Base-by-base conservation (phyloP, 169 alveolate genomes). In the Fabrea salina region DNA sequence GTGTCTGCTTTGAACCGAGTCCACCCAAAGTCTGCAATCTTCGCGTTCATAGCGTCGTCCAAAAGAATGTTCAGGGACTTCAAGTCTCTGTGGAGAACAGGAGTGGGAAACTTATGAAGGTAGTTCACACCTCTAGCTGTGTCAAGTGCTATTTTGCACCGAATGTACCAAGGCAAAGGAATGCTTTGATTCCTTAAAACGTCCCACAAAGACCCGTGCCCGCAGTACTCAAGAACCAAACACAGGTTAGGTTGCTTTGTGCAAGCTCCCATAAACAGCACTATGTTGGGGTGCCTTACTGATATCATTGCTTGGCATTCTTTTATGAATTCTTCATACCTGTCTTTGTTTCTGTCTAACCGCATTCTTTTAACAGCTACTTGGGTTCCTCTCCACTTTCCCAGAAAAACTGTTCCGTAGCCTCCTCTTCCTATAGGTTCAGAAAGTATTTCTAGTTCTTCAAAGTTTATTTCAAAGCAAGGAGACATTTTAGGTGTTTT, bases 181-280 rank as follows among this genome's bases (percentile, higher is more conserved):
- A 61, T 61, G 33, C 51, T 51, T 61, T 67, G 79, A 53, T 88
- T 89, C 32, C 86, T 87, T 25, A 87, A 83, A 8, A 86, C 59
- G 49, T 82, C 83, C 89, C 92, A 90, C 33, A 91, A 84, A 40
- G 91, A 83, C 0, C 95, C 95, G 75, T 88, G 80, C 13, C 79
- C 87, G 57, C 95, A 91, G 67, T 80, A 91, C 70, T 91, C 95
- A 0, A 88, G 58, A 0, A 87, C 80, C 19, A 91, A 72, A 64
- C 91, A 87, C 22, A 87, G 80, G 66, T 88, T 82, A 3, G 95
- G 95, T 5, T 84, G 87, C 50, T 58, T 89, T 13, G 96, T 85
- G 74, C 94, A 85, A 25, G 96, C 96, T 54, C 98, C 96, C 88
- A 92, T 85, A 84, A 86, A 93, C 75, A 92, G 90, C 49, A 92